These are phyloP conservation scores for Funneliformis caledonium DNA, from an alignment of 371 early-diverging fungal species.

Conservation along the genomic window DNA sequence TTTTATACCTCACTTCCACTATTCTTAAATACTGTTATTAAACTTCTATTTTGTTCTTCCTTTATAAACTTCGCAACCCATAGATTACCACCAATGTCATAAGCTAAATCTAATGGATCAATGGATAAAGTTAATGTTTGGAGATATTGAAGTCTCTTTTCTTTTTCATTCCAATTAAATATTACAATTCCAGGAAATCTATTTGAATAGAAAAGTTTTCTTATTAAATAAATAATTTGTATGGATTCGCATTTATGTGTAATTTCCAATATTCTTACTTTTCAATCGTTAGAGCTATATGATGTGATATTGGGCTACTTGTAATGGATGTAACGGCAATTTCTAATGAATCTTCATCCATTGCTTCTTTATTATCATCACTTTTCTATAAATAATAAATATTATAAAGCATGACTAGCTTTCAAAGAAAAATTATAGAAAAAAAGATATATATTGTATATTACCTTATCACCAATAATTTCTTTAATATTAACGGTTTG, in stretches of 20 bases:
- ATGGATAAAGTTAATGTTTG: conserved; percentile 4
- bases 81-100: conserved; percentile 36
- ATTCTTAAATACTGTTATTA: conserved; percentile 16
- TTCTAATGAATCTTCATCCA: not conserved
- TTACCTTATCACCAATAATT: conserved; percentile 10
- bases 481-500: conserved; percentile 36
- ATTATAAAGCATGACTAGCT: not conserved
- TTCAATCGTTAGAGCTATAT: conserved; percentile 32
- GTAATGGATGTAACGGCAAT: conserved; percentile 20
- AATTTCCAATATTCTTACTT: conserved; percentile 20
- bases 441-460: not conserved
- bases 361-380: not conserved
- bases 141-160: not conserved
- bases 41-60: not conserved
- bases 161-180: conserved; percentile 18
- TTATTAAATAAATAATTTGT: not conserved
- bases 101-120: conserved; percentile 34
- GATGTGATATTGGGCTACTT: conserved; percentile 22
- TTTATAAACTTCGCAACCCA: conserved; percentile 27
- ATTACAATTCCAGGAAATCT: conserved; percentile 37
- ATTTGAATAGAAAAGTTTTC: not conserved
- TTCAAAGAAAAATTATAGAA: not conserved
- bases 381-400: not conserved
- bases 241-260: not conserved
- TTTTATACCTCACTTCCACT: conserved; percentile 12